Base-by-base conservation (phyloP, 495 filamentous ascomycete genomes). In the Corynascus novoguineensis region DNA sequence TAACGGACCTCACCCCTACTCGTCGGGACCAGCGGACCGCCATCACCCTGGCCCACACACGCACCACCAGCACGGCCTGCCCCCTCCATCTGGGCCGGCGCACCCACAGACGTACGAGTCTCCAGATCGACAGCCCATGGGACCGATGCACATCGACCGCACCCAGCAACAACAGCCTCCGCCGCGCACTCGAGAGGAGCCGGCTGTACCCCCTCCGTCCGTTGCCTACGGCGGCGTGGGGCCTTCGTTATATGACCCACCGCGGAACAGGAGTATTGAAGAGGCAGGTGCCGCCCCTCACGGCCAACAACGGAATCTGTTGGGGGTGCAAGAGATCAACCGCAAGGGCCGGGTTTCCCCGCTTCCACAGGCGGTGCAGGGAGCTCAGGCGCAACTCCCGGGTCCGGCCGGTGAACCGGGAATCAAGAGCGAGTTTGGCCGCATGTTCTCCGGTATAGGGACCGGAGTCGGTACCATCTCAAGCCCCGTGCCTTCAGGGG, bases 371-470 rank as follows among this genome's bases (percentile, higher is more conserved):
- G 90, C 91, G 10, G 91, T 96, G 3, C 91, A 96, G 64, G 91
- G 91, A 17, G 91, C 89, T 6, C 90, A 95, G 72, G 86, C 84
- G 29, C 86, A 88, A 60, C 78, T 83, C 32, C 77, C 85, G 32
- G 86, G 86, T 14, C 86, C 88, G 2, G 82, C 83, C 22, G 86
- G 84, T 6, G 90, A 95, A 62, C 85, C 90, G 0, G 83, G 83
- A 10, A 91, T 96, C 64, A 96, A 95, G 77, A 91, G 84, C 67
- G 91, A 95, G 63, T 87, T 96, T 66, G 90, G 90, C 9, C 82
- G 88, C 29, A 92, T 96, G 74, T 96, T 96, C 71, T 87, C 88
- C 4, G 91, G 91, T 19, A 87, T 96, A 62, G 90, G 91, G 37
- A 92, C 86, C 70, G 91, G 90, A 40, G 84, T 92, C 6, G 85